Conservation (phyloP, 176 grass and related monocot genomes). For the Typha latifolia region DNA sequence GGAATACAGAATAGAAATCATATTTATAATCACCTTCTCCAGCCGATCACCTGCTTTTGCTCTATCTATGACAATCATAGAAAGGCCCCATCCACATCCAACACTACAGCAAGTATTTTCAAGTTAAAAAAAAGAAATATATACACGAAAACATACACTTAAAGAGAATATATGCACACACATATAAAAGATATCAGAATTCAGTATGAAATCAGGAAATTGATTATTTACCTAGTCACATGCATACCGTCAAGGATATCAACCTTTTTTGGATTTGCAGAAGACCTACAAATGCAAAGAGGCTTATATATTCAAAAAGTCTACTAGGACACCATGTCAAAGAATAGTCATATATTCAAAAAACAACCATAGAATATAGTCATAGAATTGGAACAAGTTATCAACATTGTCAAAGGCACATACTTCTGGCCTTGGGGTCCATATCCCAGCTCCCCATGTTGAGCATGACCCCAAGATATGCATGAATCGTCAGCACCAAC, state of each 20-base stretch:
- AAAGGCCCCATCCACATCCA: slow-evolving; percentile 67
- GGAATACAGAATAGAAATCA: slow-evolving; percentile 5
- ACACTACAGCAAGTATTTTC: slow-evolving; percentile 44
- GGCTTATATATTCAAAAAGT: background rate
- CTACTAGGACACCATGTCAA: slow-evolving; percentile 7
- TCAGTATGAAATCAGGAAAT: background rate
- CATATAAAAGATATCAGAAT: background rate
- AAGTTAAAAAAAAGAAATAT: slow-evolving; percentile 22
- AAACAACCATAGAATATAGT: background rate
- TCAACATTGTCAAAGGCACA: slow-evolving; percentile 13
- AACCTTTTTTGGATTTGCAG: slow-evolving; percentile 98
- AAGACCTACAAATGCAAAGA: slow-evolving; percentile 52
- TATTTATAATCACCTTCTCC: slow-evolving; percentile 45
- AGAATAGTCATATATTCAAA: too few species aligned
- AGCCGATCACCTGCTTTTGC: slow-evolving; percentile 52
- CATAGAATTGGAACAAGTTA: background rate
- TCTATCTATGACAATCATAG: slow-evolving; percentile 81
- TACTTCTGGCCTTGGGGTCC: slow-evolving; percentile 90
- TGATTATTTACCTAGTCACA: slow-evolving; percentile 54
- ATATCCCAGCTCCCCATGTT: slow-evolving; percentile 83
- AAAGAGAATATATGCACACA: background rate
- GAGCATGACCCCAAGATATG: slow-evolving; percentile 84
- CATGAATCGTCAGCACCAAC: slow-evolving; percentile 96
- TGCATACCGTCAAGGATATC: slow-evolving; percentile 84
- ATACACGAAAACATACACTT: slow-evolving; percentile 4